Conservation (phyloP, 257 asterid genomes). For the Leptodermis oblonga region DNA sequence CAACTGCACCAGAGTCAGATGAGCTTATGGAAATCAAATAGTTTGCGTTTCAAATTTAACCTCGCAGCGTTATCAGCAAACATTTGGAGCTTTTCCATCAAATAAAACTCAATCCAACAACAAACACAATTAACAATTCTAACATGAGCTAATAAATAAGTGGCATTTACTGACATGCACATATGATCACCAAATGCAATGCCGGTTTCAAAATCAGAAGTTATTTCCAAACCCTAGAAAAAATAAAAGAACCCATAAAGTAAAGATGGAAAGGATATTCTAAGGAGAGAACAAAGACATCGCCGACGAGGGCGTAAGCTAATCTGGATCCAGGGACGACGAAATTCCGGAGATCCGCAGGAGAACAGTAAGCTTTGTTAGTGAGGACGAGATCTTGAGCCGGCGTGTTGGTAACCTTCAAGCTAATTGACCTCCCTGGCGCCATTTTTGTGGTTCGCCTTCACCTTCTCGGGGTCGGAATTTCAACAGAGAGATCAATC, state of each 20-base stretch:
- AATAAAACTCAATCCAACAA: neutral
- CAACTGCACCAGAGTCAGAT: neutral
- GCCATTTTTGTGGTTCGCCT: slow-evolving; percentile 21
- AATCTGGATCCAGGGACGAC: slow-evolving; percentile 53
- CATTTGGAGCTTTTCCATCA: neutral
- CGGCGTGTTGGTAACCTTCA: slow-evolving; percentile 84
- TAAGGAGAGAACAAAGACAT: slow-evolving; percentile 65
- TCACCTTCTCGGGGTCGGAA: no score
- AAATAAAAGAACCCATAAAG: neutral
- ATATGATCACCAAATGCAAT: neutral
- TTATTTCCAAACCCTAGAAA: neutral
- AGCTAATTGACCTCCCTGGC: slow-evolving; percentile 52
- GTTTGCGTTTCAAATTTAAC: neutral
- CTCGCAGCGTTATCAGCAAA: neutral
- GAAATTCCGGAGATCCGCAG: slow-evolving; percentile 67
- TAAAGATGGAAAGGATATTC: slow-evolving; percentile 61
- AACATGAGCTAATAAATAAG: neutral
- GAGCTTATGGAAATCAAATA: neutral
- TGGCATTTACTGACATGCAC: neutral
- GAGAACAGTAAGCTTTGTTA: slow-evolving; percentile 72
- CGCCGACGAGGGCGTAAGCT: slow-evolving; percentile 58
- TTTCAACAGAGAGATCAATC: neutral
- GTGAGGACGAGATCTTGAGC: slow-evolving; percentile 69
- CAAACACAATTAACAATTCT: neutral
- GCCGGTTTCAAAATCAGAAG: neutral